These are phyloP conservation scores for Hericium rajendrae DNA, from an alignment of 768 basidiomycete genomes.

Conservation along the genomic window DNA sequence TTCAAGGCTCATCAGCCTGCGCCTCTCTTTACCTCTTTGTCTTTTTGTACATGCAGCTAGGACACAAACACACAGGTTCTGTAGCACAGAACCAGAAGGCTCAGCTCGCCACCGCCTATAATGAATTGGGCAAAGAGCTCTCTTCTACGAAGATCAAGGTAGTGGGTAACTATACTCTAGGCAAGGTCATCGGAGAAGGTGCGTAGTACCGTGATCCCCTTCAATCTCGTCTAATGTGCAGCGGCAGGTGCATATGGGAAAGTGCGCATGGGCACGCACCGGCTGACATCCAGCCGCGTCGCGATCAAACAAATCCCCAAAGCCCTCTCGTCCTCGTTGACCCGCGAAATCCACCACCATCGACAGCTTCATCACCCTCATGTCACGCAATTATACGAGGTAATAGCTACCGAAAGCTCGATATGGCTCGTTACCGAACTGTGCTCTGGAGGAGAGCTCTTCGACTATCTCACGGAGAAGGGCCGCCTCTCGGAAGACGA, in stretches of 20 bases:
- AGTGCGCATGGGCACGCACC: conserved; percentile 89
- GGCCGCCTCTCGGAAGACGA: conserved; percentile 81
- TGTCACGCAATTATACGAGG: conserved; percentile 93
- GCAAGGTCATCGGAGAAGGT: conserved; percentile 95
- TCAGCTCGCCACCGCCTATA: conserved; percentile 90
- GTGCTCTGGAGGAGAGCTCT: conserved; percentile 93
- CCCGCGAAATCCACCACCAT: conserved; percentile 97
- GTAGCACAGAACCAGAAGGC: conserved; percentile 59
- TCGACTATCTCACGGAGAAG: conserved; percentile 96
- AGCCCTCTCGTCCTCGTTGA: conserved; percentile 80
- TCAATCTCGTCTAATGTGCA: neutral
- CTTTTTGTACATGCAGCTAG: conserved; percentile 9
- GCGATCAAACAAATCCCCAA: conserved; percentile 99
- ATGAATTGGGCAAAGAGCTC: conserved; percentile 93
- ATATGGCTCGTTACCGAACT: conserved; percentile 99
- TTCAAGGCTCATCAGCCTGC: conserved; percentile 1
- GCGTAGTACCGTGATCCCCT: conserved; percentile 15
- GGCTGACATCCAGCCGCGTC: conserved; percentile 82
- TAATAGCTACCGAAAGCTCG: conserved; percentile 89
- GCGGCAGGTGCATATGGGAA: conserved; percentile 84
- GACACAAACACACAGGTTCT: conserved; percentile 23
- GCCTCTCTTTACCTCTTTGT: conserved; percentile 7
- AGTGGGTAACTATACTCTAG: conserved; percentile 90
- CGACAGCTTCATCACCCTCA: conserved; percentile 93
- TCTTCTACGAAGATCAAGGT: conserved; percentile 85